Conservation (phyloP, 371 early-diverging fungal species). For the Mortierella sp. region DNA sequence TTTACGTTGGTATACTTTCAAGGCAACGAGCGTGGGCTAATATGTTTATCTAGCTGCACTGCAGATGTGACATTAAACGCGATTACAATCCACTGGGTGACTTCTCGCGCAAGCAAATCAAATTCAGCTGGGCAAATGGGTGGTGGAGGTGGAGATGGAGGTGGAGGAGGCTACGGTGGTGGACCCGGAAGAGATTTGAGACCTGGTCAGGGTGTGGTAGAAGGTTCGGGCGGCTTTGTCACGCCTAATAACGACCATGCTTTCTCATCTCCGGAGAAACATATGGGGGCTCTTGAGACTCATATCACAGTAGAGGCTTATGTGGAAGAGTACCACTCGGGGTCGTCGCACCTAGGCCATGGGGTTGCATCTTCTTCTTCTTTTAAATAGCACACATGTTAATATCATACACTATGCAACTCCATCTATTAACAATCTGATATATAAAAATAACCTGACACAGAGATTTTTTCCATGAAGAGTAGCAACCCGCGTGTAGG, state of each 20-base stretch:
- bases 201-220: background rate
- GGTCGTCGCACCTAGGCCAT: background rate
- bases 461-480: no score
- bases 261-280: background rate
- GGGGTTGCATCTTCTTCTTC: background rate
- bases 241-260: background rate
- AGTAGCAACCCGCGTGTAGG: no score
- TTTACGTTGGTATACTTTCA: constrained; percentile 56
- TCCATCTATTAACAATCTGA: no score
- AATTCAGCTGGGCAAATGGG: background rate
- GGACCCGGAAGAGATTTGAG: background rate
- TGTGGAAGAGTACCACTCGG: constrained; percentile 34
- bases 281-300: background rate
- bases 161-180: no score
- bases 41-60: constrained; percentile 40
- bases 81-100: constrained; percentile 54
- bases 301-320: constrained; percentile 43
- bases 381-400: background rate
- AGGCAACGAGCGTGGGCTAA: constrained; percentile 59
- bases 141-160: background rate
- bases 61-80: constrained; percentile 48
- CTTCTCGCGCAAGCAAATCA: background rate
- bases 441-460: no score
- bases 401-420: no score
- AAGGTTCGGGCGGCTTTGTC: background rate